Evolutionary conservation across 176 grass and related monocot genomes (phyloP).

Genomic region (Rhynchospora pubera): DNA sequence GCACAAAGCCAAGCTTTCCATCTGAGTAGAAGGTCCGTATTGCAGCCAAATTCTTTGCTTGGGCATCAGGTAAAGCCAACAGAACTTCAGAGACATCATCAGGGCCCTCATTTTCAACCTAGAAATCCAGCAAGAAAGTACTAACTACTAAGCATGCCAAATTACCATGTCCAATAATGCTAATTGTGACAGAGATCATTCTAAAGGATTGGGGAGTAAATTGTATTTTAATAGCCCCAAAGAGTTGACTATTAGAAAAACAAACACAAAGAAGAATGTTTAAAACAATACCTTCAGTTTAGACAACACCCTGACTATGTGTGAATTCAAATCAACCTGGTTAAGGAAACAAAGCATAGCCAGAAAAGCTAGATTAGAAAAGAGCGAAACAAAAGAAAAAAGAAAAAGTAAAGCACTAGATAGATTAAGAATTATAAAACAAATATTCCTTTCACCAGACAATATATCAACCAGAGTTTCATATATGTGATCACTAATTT

Average conservation of each 20-base stretch:
- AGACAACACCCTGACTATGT: slow-evolving; percentile 70
- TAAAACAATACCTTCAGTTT: slow-evolving; percentile 57
- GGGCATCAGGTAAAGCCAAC: slow-evolving; percentile 59
- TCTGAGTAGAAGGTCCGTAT: slow-evolving; percentile 68
- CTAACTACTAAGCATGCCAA: not conserved
- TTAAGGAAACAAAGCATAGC: not conserved
- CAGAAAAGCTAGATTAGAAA: not conserved
- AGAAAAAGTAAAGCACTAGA: not conserved
- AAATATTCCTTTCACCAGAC: not conserved
- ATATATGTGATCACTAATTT: not conserved
- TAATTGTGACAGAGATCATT: not conserved
- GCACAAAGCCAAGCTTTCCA: slow-evolving; percentile 48
- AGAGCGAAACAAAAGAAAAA: not conserved
- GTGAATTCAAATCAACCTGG: slow-evolving; percentile 91
- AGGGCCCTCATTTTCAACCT: slow-evolving; percentile 76
- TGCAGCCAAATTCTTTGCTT: slow-evolving; percentile 83
- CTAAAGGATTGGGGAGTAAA: not conserved
- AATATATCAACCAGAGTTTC: not conserved
- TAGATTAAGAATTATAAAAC: not conserved
- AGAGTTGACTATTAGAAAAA: not conserved
- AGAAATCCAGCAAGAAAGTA: slow-evolving; percentile 18
- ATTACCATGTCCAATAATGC: not conserved
- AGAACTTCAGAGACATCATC: slow-evolving; percentile 73
- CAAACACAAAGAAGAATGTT: not conserved
- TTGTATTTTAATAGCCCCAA: not conserved